Base-by-base conservation (phyloP, 805 yeast genomes). In the Saccharomycopsis oosterbeekiorum region DNA sequence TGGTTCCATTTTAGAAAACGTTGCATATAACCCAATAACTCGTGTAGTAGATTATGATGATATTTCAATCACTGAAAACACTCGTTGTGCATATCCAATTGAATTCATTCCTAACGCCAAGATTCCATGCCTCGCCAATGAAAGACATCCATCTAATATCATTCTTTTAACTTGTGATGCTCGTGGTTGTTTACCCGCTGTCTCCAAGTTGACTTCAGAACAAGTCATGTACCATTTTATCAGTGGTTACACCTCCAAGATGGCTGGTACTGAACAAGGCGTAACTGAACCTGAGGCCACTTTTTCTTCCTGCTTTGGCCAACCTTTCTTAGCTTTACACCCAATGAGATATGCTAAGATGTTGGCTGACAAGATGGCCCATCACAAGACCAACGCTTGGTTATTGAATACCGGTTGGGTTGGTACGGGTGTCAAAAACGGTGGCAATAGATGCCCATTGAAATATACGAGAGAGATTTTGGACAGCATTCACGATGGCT, bases 201-300 rank as follows among this genome's bases (percentile, higher is more conserved):
- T 93, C 66, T 91, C 97, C 66, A 89, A 86, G 77, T 83, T 93
- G 74, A 82, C 96, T 50, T 90, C 90, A 72, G 89, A 93, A 69
- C 98, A 93, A 79, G 98, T 93, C 67, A 93, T 94, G 98, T 93
- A 94, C 83, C 98, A 93, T 79, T 93, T 93, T 79, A 93, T 93
- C 69, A 88, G 96, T 66, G 99, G 99, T 71, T 93, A 93, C 83
- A 93, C 99, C 65, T 93, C 98, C 61, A 93, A 94, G 84, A 93
- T 93, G 96, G 97, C 99, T 65, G 98, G 98, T 75, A 93, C 99
- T 59, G 99, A 93, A 78, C 96, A 89, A 75, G 99, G 99, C 76
- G 89, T 93, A 67, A 92, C 97, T 65, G 97, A 93, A 79, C 98
- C 99, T 65, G 91, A 89, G 76, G 97, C 97, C 61, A 90, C 97